phyloP scores from a whole-genome alignment of 192 early-diverging fungal genomes.

The Cladochytrium replicatum region DNA sequence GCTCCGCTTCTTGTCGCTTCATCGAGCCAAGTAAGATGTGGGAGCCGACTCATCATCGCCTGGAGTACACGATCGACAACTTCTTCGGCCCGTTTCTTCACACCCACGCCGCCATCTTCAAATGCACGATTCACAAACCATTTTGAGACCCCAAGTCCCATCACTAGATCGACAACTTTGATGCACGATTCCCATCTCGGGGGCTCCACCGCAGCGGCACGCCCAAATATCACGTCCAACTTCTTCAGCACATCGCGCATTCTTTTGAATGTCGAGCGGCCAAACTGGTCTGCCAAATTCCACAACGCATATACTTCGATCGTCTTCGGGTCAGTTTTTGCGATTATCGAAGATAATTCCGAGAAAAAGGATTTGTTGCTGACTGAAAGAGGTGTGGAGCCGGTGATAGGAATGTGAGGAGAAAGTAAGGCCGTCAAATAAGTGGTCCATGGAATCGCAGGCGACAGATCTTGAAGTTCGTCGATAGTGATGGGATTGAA shows the following conservation, averaged over 20 bases:
- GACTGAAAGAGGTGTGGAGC: too few species aligned
- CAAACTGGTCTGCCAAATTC: background rate
- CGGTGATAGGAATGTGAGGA: too few species aligned
- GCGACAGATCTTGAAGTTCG: background rate
- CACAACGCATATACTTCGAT: background rate
- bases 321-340: too few species aligned
- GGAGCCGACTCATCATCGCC: constrained; percentile 10
- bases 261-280: background rate
- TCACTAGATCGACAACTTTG: background rate
- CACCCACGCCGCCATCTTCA: background rate
- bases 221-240: constrained; percentile 2
- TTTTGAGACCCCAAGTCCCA: constrained; percentile 8
- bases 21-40: constrained; percentile 24
- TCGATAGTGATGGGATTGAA: constrained; percentile 13
- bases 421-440: constrained; percentile 9
- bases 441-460: constrained; percentile 8
- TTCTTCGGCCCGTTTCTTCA: background rate
- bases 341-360: too few species aligned
- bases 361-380: too few species aligned
- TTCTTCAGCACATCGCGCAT: background rate
- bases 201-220: constrained; percentile 8
- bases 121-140: constrained; percentile 6
- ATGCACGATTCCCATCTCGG: constrained; percentile 22
- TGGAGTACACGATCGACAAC: background rate
- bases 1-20: constrained; percentile 11